Base-by-base conservation (phyloP, 2,329 filamentous ascomycete genomes). In the Exophiala mesophila region DNA sequence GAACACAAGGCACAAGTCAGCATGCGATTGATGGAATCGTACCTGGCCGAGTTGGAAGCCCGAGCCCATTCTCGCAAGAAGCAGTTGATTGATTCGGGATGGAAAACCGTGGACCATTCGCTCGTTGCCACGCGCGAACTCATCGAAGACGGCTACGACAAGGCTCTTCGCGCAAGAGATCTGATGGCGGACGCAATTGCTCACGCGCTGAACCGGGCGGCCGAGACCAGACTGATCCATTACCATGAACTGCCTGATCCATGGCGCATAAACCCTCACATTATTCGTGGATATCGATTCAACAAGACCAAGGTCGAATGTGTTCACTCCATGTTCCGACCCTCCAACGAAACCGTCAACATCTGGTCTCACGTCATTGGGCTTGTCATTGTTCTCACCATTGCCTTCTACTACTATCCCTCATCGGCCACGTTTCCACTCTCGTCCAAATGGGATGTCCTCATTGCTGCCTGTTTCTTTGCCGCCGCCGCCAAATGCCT, bases 341-440 rank as follows among this genome's bases (percentile, higher is more conserved):
- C 92, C 45, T 94, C 87, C 52, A 98, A 98, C 66, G 92, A 98
- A 67, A 78, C 84, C 29, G 83, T 97, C 70, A 98, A 98, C 67
- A 98, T 98, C 59, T 98, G 92, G 92, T 90, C 89, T 2, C 92
- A 98, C 62, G 79, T 84, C 9, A 76, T 98, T 20, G 92, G 92
- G 13, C 75, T 97, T n/a, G 60, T 97, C 21, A 73, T 96, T 49
- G 85, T 98, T 34, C 75, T 97, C 26, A 73, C 88, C 9, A 76
- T 97, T 31, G 92, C 92, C 43, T 90, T 98, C 55, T 95, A 95
- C 70, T 94, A 95, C 64, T 98, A 98, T 64, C 92, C 92, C 0
- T 80, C 81, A 36, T 89, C 85, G 53, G 74, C 80, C 58, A 90
- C 94, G 63, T 98, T 97, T 68, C 80, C 78, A 34, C 72, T 87